phyloP scores from a whole-genome alignment of 148 eudicot genomes.

The Rhododendron mucronatum region DNA sequence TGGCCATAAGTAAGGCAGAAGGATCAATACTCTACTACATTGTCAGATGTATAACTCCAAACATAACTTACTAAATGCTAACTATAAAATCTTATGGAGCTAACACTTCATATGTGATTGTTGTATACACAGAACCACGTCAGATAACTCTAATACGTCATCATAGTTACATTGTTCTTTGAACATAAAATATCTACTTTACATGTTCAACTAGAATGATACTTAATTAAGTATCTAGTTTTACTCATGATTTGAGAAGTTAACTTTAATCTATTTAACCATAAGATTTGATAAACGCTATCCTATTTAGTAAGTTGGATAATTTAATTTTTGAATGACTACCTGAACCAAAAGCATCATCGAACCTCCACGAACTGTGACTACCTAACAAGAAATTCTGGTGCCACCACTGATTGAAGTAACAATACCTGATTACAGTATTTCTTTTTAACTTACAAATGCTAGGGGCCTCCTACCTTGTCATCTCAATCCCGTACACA shows the following conservation, averaged over 20 bases:
- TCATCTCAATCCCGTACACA: neutral
- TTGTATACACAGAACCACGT: neutral
- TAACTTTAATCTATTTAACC: neutral
- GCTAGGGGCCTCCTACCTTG: neutral
- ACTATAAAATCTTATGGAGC: neutral
- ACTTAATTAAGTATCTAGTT: neutral
- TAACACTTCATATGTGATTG: neutral
- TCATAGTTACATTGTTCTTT: neutral
- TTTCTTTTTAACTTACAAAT: neutral
- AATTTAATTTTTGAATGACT: neutral
- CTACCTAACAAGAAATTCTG: neutral
- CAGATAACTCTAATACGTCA: neutral
- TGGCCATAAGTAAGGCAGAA: neutral
- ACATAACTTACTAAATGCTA: neutral
- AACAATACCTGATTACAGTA: neutral
- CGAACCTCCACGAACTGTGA: neutral
- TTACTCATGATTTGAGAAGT: neutral
- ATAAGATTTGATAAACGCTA: neutral
- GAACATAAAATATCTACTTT: neutral
- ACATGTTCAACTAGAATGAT: neutral
- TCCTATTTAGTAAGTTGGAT: neutral
- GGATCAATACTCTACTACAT: neutral
- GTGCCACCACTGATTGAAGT: neutral
- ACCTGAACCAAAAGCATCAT: neutral
- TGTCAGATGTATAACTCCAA: neutral